These are phyloP conservation scores for Boechera retrofracta DNA, from an alignment of 345 rosid species.

Conservation along the genomic window DNA sequence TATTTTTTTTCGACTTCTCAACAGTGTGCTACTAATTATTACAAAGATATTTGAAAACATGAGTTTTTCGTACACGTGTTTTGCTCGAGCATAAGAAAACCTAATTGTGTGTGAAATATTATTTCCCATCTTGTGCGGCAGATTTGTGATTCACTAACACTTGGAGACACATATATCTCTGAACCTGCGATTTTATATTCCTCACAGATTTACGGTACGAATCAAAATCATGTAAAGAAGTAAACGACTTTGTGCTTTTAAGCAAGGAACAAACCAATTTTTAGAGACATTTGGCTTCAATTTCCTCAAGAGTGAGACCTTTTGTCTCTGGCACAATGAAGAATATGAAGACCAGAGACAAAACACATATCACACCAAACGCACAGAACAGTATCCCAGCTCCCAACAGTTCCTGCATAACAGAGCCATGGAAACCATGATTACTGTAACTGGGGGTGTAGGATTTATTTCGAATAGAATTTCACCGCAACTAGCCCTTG, in stretches of 20 bases:
- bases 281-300: constrained; percentile 83
- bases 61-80: neutral
- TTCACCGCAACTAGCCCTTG: neutral
- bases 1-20: neutral
- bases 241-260: neutral
- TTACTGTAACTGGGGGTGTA: neutral
- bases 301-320: constrained; percentile 95
- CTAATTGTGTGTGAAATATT: neutral
- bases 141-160: neutral
- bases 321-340: constrained; percentile 92
- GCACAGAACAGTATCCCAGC: constrained; percentile 78
- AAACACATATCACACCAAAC: constrained; percentile 79
- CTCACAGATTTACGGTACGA: neutral
- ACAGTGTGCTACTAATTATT: neutral
- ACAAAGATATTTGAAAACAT: neutral
- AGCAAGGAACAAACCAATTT: neutral
- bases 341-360: constrained; percentile 79
- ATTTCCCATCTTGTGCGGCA: constrained; percentile 2
- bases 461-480: neutral
- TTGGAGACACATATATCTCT: neutral
- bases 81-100: neutral
- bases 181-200: neutral
- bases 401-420: constrained; percentile 74
- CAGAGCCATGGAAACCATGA: constrained; percentile 7
- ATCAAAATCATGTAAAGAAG: neutral